A percentile compares a stretch with the other conserved stretches of the same genome.
Evolutionary conservation across 78 protist genomes (phyloP).

Genomic region (Neovahlkampfia damariscottae): DNA sequence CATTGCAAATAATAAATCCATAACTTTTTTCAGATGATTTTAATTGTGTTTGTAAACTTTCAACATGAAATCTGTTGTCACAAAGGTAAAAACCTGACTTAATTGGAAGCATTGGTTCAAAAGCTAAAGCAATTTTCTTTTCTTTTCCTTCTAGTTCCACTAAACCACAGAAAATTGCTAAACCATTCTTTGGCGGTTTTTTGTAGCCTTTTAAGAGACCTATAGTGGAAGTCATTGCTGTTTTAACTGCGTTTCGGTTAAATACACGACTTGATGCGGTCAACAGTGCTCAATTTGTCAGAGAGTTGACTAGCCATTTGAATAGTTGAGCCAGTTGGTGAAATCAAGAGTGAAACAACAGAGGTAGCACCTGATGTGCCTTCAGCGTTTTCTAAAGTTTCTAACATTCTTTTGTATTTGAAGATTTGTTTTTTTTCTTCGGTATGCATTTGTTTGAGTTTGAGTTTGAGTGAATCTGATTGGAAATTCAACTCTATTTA

Average conservation of each 20-base stretch:
- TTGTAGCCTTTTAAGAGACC: neutral
- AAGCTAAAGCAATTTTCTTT: neutral
- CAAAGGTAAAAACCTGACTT: neutral
- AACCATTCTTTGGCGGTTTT: neutral
- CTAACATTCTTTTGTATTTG: no score
- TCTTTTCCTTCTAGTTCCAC: neutral
- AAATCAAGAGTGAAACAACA: neutral
- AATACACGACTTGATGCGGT: conserved; percentile 2
- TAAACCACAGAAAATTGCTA: neutral
- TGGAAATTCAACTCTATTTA: no score
- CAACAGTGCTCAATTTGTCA: neutral
- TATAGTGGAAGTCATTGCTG: neutral
- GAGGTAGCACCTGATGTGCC: neutral
- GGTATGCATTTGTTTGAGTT: no score
- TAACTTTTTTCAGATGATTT: neutral
- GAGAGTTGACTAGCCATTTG: neutral
- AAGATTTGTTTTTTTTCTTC: no score
- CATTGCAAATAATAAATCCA: neutral
- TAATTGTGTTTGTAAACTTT: neutral
- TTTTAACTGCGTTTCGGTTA: neutral
- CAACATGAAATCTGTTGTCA: neutral
- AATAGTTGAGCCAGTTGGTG: neutral
- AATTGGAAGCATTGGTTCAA: neutral
- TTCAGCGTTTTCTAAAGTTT: no score
- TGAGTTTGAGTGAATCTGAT: no score